Conservation (phyloP, 176 grass and related monocot genomes). For the Otatea glauca region DNA sequence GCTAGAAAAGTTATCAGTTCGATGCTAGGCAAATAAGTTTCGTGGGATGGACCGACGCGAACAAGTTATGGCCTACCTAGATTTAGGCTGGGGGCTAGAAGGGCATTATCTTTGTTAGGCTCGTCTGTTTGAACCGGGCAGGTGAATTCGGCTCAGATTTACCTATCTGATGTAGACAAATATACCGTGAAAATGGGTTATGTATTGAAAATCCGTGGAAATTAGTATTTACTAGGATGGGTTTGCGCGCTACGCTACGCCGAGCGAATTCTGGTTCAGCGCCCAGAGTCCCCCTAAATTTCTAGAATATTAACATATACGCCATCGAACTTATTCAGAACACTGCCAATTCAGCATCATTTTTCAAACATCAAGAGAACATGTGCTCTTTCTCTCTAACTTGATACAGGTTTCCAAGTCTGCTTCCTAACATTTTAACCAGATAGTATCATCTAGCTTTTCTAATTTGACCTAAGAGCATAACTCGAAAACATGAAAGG, state of each 20-base stretch:
- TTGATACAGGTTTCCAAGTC: neutral
- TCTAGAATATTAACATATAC: neutral
- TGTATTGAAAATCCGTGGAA: no score
- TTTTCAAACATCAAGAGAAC: conserved; percentile 7
- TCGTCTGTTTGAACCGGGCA: neutral
- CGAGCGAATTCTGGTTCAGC: no score
- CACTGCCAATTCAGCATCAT: neutral
- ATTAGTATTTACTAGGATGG: no score
- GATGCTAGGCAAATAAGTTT: no score
- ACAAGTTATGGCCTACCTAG: neutral
- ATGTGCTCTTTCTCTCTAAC: neutral
- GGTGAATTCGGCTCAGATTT: neutral
- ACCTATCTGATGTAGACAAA: no score
- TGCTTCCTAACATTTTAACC: conserved; percentile 1
- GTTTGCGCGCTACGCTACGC: no score
- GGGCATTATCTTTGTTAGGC: neutral
- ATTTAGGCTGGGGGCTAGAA: neutral
- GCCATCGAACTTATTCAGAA: neutral
- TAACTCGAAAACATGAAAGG: neutral
- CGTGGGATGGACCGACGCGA: neutral
- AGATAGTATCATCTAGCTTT: conserved; percentile 12
- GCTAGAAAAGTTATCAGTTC: no score
- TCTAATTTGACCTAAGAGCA: neutral
- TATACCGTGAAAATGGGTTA: no score
- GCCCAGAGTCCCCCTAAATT: no score